Percentiles rank a stretch among this genome's conserved stretches.
Evolutionary conservation across 345 rosid genomes (phyloP).

Genomic region (Syzygium oleosum): DNA sequence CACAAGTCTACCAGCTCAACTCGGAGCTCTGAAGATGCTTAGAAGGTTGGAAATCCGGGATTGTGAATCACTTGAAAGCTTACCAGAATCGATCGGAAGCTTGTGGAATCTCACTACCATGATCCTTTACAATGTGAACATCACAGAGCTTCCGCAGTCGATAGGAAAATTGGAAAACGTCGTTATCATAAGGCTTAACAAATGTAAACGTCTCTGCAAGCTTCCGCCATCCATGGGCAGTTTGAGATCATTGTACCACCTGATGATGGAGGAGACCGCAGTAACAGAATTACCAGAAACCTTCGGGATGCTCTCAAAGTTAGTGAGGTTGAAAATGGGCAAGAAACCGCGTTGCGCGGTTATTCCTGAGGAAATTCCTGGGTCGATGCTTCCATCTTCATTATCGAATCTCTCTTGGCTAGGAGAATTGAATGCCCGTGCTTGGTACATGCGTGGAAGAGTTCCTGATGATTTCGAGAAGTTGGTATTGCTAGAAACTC

Average conservation of each 20-base stretch:
- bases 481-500: constrained; percentile 18
- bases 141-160: constrained; percentile 36
- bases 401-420: constrained; percentile 25
- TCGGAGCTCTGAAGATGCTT: constrained; percentile 28
- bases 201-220: constrained; percentile 20
- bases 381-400: constrained; percentile 16
- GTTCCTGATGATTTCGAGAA: constrained; percentile 53
- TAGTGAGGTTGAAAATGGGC: constrained; percentile 20
- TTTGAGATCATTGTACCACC: constrained; percentile 23
- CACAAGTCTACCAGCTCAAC: constrained; percentile 19
- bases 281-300: constrained; percentile 27
- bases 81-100: constrained; percentile 35
- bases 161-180: constrained; percentile 34
- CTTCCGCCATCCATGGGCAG: constrained; percentile 41
- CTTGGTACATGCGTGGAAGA: constrained; percentile 30
- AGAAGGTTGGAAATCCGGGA: constrained; percentile 20
- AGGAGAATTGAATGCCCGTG: constrained; percentile 28
- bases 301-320: constrained; percentile 34
- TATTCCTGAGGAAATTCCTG: background rate
- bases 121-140: constrained; percentile 10
- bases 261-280: constrained; percentile 32
- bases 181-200: constrained; percentile 4
- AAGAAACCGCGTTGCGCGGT: constrained; percentile 3
- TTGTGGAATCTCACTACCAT: constrained; percentile 21
- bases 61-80: constrained; percentile 12